Conservation (phyloP, 2,329 filamentous ascomycete species). For the Botryotinia narcissicola region DNA sequence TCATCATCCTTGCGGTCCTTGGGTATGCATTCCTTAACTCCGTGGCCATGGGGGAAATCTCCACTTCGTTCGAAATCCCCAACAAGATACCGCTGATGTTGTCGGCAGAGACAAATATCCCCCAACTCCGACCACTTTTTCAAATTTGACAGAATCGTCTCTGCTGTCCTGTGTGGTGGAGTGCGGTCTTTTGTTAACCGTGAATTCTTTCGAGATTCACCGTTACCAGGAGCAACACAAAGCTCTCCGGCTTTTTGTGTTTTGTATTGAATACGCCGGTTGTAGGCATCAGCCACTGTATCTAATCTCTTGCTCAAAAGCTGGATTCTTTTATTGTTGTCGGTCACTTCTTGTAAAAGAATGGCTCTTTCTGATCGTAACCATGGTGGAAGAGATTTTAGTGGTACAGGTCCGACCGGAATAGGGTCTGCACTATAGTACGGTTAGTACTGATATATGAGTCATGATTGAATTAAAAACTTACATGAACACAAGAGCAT, state of each 20-base stretch:
- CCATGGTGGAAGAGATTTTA: background rate
- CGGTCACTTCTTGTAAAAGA: background rate
- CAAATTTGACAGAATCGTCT: background rate
- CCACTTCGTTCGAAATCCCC: background rate
- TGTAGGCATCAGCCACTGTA: background rate
- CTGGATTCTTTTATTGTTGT: background rate
- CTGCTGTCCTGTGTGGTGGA: background rate
- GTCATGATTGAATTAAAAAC: background rate
- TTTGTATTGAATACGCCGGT: background rate
- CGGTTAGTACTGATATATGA: background rate
- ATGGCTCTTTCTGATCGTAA: background rate
- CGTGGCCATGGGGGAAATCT: background rate
- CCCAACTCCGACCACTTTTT: background rate
- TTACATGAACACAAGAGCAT: background rate
- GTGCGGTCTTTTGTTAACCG: background rate
- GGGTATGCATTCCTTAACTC: background rate
- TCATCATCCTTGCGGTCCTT: background rate
- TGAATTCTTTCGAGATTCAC: background rate
- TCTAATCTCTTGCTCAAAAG: background rate
- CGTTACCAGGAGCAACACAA: background rate
- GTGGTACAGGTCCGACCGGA: background rate
- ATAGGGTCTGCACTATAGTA: background rate
- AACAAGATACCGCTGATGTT: background rate
- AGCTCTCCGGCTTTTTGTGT: background rate
- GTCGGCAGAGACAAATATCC: background rate